Conservation (phyloP, 2,329 filamentous ascomycete genomes). For the Fusarium caatingaense region DNA sequence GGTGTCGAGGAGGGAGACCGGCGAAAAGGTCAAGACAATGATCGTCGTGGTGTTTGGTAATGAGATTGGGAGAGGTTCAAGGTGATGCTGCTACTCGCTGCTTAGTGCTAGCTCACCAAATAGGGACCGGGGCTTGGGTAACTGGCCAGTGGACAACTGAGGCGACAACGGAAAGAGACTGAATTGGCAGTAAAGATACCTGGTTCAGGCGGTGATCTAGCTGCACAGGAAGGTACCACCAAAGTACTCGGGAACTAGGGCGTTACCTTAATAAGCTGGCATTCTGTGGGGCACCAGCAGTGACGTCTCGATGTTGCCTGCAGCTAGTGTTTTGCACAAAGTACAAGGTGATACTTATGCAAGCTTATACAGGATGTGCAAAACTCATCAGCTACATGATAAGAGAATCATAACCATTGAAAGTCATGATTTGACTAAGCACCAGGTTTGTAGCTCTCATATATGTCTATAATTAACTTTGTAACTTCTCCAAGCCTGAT, state of each 20-base stretch:
- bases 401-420: not conserved
- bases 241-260: slow-evolving; percentile 14
- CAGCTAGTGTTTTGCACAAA: slow-evolving; percentile 29
- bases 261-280: slow-evolving; percentile 33
- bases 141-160: slow-evolving; percentile 38
- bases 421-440: not conserved
- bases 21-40: slow-evolving; percentile 7
- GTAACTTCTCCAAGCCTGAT: too few species aligned
- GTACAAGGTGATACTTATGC: slow-evolving; percentile 13
- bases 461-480: not conserved
- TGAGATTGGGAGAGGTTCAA: slow-evolving; percentile 30
- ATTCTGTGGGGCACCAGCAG: slow-evolving; percentile 42
- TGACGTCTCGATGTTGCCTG: slow-evolving; percentile 54
- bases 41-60: slow-evolving; percentile 22
- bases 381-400: not conserved
- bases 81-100: slow-evolving; percentile 37
- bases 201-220: not conserved
- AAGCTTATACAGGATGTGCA: slow-evolving; percentile 6
- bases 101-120: slow-evolving; percentile 40
- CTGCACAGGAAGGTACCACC: slow-evolving; percentile 39
- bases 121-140: slow-evolving; percentile 38
- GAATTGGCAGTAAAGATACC: slow-evolving; percentile 37
- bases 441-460: not conserved
- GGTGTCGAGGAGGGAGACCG: slow-evolving; percentile 8
- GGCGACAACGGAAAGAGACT: slow-evolving; percentile 22